A percentile compares a stretch with the other conserved stretches of the same genome.
Evolutionary conservation across 306 rosid genomes (phyloP).

Genomic region (peach (Prunus persica)): Prunus_persica_NCBIv2 NC_034013.1:13199501-13200000

Average conservation of each 20-base stretch:
- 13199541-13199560: background rate
- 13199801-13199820: background rate
- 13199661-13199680: background rate
- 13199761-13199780: background rate
- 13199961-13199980: no score
- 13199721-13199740: background rate
- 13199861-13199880: background rate
- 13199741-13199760: background rate
- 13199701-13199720: background rate
- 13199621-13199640: slow-evolving; percentile 7
- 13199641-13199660: background rate
- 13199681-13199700: background rate
- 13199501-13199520: background rate
- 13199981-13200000: no score
- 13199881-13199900: no score
- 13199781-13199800: background rate
- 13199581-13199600: background rate
- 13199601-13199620: background rate
- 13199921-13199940: no score
- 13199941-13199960: no score
- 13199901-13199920: no score
- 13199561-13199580: background rate
- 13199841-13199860: background rate
- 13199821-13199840: background rate
- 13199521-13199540: slow-evolving; percentile 18